These are phyloP conservation scores for Amaranthus cruentus DNA, from an alignment of 148 eudicot genomes.

Conservation along the genomic window DNA sequence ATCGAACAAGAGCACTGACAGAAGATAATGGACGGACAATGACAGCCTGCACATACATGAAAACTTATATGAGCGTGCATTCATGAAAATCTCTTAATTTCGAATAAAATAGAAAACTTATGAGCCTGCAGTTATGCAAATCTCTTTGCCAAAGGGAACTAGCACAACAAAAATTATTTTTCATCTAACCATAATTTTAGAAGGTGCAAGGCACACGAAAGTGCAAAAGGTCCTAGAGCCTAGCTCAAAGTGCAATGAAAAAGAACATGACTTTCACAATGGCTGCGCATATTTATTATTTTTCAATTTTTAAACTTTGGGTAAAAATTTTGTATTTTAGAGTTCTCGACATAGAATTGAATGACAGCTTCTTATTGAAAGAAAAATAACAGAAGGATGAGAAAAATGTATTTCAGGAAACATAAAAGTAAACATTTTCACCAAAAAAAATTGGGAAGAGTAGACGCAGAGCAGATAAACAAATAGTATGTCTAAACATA, in stretches of 20 bases:
- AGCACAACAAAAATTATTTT: background rate
- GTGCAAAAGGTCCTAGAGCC: too few species aligned
- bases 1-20: conserved; percentile 85
- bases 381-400: background rate
- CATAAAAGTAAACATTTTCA: background rate
- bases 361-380: background rate
- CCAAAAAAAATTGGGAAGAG: background rate
- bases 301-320: too few species aligned
- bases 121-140: background rate
- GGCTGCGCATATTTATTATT: too few species aligned
- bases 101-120: background rate
- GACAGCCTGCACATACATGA: conserved; percentile 66
- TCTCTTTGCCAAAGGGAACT: background rate
- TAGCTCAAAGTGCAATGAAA: too few species aligned
- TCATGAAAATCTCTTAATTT: conserved; percentile 1
- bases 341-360: too few species aligned
- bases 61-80: conserved; percentile 1
- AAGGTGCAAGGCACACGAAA: too few species aligned
- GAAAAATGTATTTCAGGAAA: background rate
- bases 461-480: background rate
- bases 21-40: conserved; percentile 86
- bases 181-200: too few species aligned
- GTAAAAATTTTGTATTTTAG: too few species aligned
- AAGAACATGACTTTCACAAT: too few species aligned
- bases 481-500: background rate